Evolutionary conservation across 768 basidiomycete genomes (phyloP), one percentile per base, ranked within the genome.

Genomic region (Mycena albidolilacea): DNA sequence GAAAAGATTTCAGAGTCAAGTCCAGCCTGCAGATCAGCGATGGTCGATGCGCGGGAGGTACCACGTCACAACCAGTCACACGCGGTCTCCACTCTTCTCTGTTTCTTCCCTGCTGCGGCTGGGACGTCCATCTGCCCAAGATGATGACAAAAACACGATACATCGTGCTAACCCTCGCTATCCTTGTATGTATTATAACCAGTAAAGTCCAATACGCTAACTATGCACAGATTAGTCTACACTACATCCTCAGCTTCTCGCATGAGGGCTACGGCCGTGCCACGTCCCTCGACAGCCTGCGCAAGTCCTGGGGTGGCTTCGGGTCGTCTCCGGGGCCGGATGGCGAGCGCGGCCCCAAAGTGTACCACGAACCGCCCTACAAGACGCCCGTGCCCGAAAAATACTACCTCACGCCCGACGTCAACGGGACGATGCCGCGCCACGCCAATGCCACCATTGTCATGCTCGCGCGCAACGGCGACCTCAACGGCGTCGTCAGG

Each of bases 381-480:
- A 86, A 90, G 78, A 83, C 84, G n/a, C 84, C 87, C n/a, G 82
- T 93, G 4, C 87, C 90, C 9, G 90, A 90, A 5, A 85, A 89
- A 37, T 91, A 91, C 80, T 91, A 89, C 79, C 73, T 85, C 67
- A 80, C 81, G 17, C 70, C 80, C 17, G 17, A 48, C 46, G 14
- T 15, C 19, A 86, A 86, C 69, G 74, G 17, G 19, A 54, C 80
- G 9, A 77, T 14, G 2, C 78, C 82, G n/a, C 86, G 91, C 48
- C 95, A 89, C 79, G 94, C 93, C 3, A 96, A 95, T 79, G 95
- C 95, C 35, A 90, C 89, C 5, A 92, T 96, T 78, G 95, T 95
- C 61, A 88, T 95, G 75, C 89, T 99, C 55, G 92, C 90, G 5
- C 86, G 91, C 3, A 92, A 92, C 78, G 80, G 85, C 55, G 91